Conservation (phyloP, 169 alveolate species). For the Besnoitia besnoiti region DNA sequence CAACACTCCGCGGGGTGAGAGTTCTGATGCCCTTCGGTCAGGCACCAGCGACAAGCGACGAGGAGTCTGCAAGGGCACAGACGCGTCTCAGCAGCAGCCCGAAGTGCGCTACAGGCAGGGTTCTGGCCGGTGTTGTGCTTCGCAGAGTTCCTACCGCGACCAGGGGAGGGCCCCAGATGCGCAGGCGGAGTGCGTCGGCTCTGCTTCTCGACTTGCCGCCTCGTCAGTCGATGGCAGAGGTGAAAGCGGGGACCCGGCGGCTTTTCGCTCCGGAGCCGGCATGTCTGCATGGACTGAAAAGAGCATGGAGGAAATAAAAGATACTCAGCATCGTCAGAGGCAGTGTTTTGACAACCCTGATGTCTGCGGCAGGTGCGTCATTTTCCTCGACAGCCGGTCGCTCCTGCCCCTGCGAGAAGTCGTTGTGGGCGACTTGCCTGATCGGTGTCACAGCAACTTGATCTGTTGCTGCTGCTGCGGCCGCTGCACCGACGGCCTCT, state of each 20-base stretch:
- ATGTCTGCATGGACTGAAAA: neutral
- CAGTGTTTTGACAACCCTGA: neutral
- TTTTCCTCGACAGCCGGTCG: constrained; percentile 34
- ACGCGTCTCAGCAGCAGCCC: too few relatives aligned
- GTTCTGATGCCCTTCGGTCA: neutral
- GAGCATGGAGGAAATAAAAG: neutral
- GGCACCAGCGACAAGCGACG: neutral
- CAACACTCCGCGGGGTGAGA: neutral
- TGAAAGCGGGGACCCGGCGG: neutral
- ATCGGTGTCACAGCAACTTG: neutral
- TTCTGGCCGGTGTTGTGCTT: too few relatives aligned
- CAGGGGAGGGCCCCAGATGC: neutral
- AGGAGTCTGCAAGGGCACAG: too few relatives aligned
- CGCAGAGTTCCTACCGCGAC: too few relatives aligned
- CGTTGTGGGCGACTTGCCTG: constrained; percentile 22
- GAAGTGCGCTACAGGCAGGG: too few relatives aligned
- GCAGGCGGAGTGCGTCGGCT: neutral
- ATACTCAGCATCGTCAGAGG: neutral
- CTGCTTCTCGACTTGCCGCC: neutral
- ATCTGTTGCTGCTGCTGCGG: constrained; percentile 27
- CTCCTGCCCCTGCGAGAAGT: constrained; percentile 23
- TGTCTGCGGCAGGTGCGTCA: constrained; percentile 25
- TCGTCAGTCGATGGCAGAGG: too few relatives aligned
- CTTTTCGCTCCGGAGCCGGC: neutral
- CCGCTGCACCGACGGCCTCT: neutral